Conservation (phyloP, 495 filamentous ascomycete species). For the Chlorociboria aeruginascens region DNA sequence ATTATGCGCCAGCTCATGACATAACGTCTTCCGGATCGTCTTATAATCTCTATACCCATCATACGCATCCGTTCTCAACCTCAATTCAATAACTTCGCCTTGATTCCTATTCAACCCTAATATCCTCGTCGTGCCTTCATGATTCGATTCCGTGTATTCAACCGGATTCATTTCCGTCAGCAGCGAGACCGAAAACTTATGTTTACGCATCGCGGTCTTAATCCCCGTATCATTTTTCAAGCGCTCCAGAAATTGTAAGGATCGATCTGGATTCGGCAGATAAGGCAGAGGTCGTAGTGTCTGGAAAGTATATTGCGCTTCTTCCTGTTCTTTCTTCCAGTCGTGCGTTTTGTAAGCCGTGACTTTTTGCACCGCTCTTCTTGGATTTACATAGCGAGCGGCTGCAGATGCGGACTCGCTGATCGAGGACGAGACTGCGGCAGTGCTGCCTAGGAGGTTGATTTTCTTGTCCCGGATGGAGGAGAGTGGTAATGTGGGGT, state of each 20-base stretch:
- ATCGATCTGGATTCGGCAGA: conserved; percentile 60
- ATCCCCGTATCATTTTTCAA: conserved; percentile 80
- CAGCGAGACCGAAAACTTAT: conserved; percentile 75
- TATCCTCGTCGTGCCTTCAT: conserved; percentile 57
- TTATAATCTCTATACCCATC: conserved; percentile 90
- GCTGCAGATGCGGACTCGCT: conserved; percentile 21
- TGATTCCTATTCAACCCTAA: conserved; percentile 80
- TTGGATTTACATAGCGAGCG: conserved; percentile 27
- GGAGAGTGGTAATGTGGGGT: conserved; percentile 38
- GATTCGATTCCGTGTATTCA: conserved; percentile 55
- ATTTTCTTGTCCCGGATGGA: conserved; percentile 44
- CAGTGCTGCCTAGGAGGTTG: conserved; percentile 48
- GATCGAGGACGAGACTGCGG: conserved; percentile 37
- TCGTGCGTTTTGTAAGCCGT: conserved; percentile 22
- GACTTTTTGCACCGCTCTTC: conserved; percentile 26
- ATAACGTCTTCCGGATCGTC: conserved; percentile 80
- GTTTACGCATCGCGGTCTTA: conserved; percentile 63
- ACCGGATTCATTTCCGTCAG: conserved; percentile 92
- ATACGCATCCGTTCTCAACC: conserved; percentile 82
- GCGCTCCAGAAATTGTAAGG: conserved; percentile 60
- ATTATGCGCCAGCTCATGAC: conserved; percentile 92
- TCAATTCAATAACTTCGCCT: conserved; percentile 84
- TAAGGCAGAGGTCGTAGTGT: conserved; percentile 63
- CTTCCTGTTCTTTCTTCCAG: conserved; percentile 37
- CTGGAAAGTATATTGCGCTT: conserved; percentile 68